These are phyloP conservation scores for Kingdonia uniflora DNA, from an alignment of 164 flowering plant species.

Conservation along the genomic window DNA sequence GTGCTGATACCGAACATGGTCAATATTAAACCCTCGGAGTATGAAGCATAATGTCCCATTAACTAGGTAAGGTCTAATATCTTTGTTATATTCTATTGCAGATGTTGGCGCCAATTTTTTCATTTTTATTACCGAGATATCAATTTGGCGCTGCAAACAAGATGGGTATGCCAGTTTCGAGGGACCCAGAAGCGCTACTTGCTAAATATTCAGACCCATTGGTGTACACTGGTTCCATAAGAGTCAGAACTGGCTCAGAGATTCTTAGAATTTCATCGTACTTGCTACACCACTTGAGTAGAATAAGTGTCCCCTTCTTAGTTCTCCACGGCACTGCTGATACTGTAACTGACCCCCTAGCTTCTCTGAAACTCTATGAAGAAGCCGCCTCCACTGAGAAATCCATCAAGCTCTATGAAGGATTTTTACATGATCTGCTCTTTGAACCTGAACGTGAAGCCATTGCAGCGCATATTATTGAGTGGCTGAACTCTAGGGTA, in stretches of 20 bases:
- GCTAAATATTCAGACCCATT: constrained; percentile 17
- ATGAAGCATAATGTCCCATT: background rate
- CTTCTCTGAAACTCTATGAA: constrained; percentile 10
- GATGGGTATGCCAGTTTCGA: constrained; percentile 12
- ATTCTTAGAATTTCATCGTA: constrained; percentile 11
- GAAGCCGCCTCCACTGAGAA: constrained; percentile 12
- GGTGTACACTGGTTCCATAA: constrained; percentile 13
- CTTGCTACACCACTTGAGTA: constrained; percentile 14
- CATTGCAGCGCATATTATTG: constrained; percentile 18
- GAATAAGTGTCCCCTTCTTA: constrained; percentile 8
- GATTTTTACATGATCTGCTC: constrained; percentile 14
- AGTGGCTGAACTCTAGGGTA: constrained; percentile 13
- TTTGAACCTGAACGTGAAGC: constrained; percentile 15
- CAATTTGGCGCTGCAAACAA: constrained; percentile 16
- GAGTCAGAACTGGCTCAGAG: constrained; percentile 15
- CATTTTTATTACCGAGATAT: constrained; percentile 13
- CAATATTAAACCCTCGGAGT: too few relatives aligned
- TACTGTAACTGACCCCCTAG: constrained; percentile 11
- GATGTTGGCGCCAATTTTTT: constrained; percentile 14
- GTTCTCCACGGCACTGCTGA: constrained; percentile 19
- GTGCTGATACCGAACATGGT: too few relatives aligned
- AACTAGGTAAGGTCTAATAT: background rate
- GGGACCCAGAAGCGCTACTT: constrained; percentile 15
- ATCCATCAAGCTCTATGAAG: constrained; percentile 13
- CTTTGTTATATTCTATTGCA: background rate